Base-by-base conservation (phyloP, 805 yeast species). In the Isabelozyma pseudorhagii region DNA sequence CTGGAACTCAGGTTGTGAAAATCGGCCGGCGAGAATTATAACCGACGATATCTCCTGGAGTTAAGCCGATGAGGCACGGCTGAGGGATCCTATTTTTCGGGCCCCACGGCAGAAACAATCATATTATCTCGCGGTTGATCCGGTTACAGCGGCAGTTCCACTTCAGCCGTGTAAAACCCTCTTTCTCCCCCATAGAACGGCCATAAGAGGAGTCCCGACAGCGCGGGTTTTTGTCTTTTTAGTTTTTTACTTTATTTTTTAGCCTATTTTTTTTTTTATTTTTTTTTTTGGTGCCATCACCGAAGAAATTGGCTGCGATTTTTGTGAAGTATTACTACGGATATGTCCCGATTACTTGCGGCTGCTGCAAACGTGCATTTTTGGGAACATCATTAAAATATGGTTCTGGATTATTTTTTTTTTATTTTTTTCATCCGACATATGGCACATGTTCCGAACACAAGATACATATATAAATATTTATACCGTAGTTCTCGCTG, bases 61-160 rank as follows among this genome's bases (percentile, higher is more conserved):
- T 13, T 31, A 31, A 41, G 44, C 25, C 44, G 28, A 41, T 18
- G 28, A 10, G 36, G 34, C 38, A 42, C 45, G 45, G 45, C 45
- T 42, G 45, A 42, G 8, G 31, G 17, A 25, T 42, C n/a, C 8
- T 41, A 17, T 29, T 29, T 29, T 42, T 29, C 36, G 45, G 45
- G 28, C 45, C 45, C 36, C 28, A 34, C 45, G 28, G 45, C 28
- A 29, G 36, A 31, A 31, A 31, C 36, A 31, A 1, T 10, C 36
- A 31, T 10, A 31, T 9, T 10, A 31, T 10, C n/a, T 31, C 36
- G n/a, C 36, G 36, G 36, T 31, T 31, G n/a, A 31, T 31, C 36
- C 36, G 36, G 36, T 31, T 31, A 31, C n/a, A 9, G 36, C 36
- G 36, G 36, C n/a, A 13, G 36, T 31, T 31, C 36, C 36, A 31